A percentile compares a stretch with the other conserved stretches of the same genome.
Evolutionary conservation across 73 alveolate species (phyloP).

Genomic region (Tetrahymena thermophila): DNA sequence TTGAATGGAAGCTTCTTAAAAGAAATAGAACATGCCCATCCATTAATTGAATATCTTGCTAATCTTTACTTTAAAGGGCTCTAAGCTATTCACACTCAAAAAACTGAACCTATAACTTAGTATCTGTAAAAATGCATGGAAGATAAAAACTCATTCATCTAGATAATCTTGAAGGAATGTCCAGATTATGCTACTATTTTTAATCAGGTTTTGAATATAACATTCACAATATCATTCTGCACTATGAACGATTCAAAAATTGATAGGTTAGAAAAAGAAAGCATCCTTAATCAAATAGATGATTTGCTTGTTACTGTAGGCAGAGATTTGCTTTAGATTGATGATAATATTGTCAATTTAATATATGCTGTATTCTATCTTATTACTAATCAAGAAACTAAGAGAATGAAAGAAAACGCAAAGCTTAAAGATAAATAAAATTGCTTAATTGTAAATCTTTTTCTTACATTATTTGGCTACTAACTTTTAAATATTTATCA

Average conservation of each 20-base stretch:
- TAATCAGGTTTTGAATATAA: not conserved
- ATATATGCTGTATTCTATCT: not conserved
- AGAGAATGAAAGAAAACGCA: not conserved
- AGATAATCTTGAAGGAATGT: not conserved
- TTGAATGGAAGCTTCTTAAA: not conserved
- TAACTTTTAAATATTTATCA: not conserved
- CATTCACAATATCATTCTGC: not conserved
- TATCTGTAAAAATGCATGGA: not conserved
- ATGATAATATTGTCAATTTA: not conserved
- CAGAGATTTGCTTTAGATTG: not conserved
- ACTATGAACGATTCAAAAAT: not conserved
- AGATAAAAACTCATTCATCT: not conserved
- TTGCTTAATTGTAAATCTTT: not conserved
- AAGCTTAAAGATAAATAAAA: not conserved
- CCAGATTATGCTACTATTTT: not conserved
- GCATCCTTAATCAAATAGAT: not conserved
- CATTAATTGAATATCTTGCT: not conserved
- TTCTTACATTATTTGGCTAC: not conserved
- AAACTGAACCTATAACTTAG: not conserved
- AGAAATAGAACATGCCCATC: not conserved
- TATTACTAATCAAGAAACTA: not conserved
- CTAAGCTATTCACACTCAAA: not conserved
- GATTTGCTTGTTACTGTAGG: not conserved
- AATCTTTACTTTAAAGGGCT: not conserved
- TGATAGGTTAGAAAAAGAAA: not conserved